Evolutionary conservation across 345 rosid genomes (phyloP).

Genomic region (Heritiera fomes): DNA sequence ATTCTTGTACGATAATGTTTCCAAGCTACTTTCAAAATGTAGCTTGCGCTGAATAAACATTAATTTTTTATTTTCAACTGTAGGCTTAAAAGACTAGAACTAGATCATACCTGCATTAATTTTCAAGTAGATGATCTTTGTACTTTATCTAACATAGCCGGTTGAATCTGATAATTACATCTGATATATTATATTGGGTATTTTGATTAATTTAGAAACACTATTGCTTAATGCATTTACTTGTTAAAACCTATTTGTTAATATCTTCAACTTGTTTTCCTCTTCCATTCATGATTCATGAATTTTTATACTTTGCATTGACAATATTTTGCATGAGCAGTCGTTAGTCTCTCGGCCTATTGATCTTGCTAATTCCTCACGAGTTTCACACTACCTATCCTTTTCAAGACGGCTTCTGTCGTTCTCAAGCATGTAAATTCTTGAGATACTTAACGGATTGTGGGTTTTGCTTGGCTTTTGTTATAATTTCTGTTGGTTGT

Average conservation of each 20-base stretch:
- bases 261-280: not conserved
- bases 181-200: too few relatives aligned
- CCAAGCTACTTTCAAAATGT: not conserved
- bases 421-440: conserved; percentile 8
- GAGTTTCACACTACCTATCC: not conserved
- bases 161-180: not conserved
- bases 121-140: not conserved
- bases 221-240: not conserved
- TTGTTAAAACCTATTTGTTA: not conserved
- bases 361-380: not conserved
- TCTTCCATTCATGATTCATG: not conserved
- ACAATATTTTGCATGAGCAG: not conserved
- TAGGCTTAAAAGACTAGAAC: not conserved
- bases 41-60: not conserved
- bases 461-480: not conserved
- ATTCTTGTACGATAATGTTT: not conserved
- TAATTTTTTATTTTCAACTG: not conserved
- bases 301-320: not conserved
- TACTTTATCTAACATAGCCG: not conserved
- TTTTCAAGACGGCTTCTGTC: conserved; percentile 5
- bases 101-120: not conserved
- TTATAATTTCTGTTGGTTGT: not conserved
- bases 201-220: not conserved
- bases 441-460: not conserved
- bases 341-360: not conserved